Evolutionary conservation across 2,329 filamentous ascomycete species (phyloP), one percentile per base, ranked within the genome.

Genomic region (Fusarium humuli): DNA sequence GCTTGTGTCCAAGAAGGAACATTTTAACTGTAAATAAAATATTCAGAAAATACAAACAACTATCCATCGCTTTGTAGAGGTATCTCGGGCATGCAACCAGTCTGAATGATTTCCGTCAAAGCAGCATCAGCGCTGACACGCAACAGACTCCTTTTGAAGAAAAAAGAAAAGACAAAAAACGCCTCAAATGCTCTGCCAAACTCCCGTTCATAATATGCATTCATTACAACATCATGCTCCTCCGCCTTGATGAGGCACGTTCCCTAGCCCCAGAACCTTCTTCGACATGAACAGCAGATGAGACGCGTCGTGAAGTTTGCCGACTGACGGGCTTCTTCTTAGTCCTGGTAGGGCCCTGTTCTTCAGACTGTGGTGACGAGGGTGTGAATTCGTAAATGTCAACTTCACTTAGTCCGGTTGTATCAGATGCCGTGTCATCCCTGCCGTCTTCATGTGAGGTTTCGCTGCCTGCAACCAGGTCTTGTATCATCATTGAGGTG

Each of bases 171-270:
- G 73, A 69, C 37, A n/a, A 61, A 67, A 75, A 77, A 77, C 76
- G 70, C 71, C 70, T 10, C 57, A 57, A 70, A 59, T 71, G 57
- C 63, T 67, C 58, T 69, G 65, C 67, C 58, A 70, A 78, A 65
- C 63, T 67, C 64, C 67, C 48, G 52, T 57, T 69, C 54, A 37
- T 55, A 50, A 60, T 67, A 53, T 73, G 65, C 62, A 56, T n/a
- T 76, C 70, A 71, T 85, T 81, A 88, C 77, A 88, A 77, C 86
- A 89, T 88, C 85, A 88, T 89, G 75, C 86, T 89, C 72, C 86
- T 81, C 69, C 87, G 80, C 73, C 87, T 81, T 61, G 82, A 81
- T 34, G 75, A 81, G 59, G 74, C 71, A 27, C 75, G 76, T 22
- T 79, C 76, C 56, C 67, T 71, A 30, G 70, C 62, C 56, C 77